phyloP scores from a whole-genome alignment of 2,329 filamentous ascomycete genomes.

The Paecilomyces sp. region DNA sequence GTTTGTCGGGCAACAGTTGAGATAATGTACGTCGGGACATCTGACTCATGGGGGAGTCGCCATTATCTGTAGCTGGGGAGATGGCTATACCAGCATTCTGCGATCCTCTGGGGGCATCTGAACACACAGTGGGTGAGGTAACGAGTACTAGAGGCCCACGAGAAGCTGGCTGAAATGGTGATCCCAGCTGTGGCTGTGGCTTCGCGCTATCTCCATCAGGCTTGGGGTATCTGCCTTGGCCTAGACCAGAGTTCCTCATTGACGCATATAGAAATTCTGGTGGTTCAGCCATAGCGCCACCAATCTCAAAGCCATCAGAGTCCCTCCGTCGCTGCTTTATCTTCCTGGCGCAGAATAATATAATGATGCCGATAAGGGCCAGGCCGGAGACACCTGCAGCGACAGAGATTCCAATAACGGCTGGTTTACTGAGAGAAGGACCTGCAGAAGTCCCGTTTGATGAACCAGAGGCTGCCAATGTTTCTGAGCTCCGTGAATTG shows the following conservation, averaged over 20 bases:
- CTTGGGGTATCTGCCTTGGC: conserved; percentile 6
- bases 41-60: conserved; percentile 21
- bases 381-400: conserved; percentile 26
- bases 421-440: conserved; percentile 19
- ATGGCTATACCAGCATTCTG: conserved; percentile 24
- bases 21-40: conserved; percentile 31
- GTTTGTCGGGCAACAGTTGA: conserved; percentile 28
- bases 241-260: conserved; percentile 14
- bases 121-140: neutral
- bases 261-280: conserved; percentile 20
- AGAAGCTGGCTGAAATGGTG: conserved; percentile 8
- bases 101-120: neutral
- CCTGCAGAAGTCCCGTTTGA: neutral
- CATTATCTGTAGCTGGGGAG: conserved; percentile 18
- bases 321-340: conserved; percentile 18
- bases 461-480: conserved; percentile 3
- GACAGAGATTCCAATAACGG: conserved; percentile 30
- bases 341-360: conserved; percentile 24
- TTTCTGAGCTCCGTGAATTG: neutral
- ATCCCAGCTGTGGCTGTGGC: conserved; percentile 3
- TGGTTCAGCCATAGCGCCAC: conserved; percentile 31
- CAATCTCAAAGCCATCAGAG: conserved; percentile 30
- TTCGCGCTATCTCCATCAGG: conserved; percentile 11
- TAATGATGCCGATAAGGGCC: conserved; percentile 24
- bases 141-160: conserved; percentile 1